Evolutionary conservation across 495 filamentous ascomycete genomes (phyloP).

Genomic region (Aspergillus ostianus): DNA sequence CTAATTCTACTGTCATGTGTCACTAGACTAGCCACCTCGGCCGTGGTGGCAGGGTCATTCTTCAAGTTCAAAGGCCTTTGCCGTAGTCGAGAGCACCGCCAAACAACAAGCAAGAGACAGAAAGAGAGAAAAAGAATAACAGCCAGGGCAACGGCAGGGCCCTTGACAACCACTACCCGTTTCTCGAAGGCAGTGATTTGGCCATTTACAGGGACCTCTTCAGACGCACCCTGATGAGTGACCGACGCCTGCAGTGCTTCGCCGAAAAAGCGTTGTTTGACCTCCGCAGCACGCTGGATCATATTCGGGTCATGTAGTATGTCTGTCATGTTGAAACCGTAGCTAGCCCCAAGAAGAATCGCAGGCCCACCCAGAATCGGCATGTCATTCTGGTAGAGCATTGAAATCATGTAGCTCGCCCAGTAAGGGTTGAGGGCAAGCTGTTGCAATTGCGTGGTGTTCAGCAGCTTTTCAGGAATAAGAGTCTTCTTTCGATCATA

Average conservation of each 20-base stretch:
- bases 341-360: conserved; percentile 20
- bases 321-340: conserved; percentile 21
- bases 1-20: conserved; percentile 4
- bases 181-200: conserved; percentile 10
- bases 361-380: conserved; percentile 7
- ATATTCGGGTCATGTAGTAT: conserved; percentile 19
- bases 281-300: conserved; percentile 17
- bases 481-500: conserved; percentile 12
- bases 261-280: conserved; percentile 37
- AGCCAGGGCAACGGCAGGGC: conserved; percentile 21
- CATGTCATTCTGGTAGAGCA: conserved; percentile 9
- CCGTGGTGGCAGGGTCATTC: conserved; percentile 17
- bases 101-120: conserved; percentile 18
- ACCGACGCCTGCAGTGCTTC: conserved; percentile 31
- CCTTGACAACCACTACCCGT: conserved; percentile 18
- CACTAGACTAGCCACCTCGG: conserved; percentile 13
- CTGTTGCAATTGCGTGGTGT: conserved; percentile 17
- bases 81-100: conserved; percentile 9
- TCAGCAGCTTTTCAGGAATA: conserved; percentile 21
- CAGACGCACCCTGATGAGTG: conserved; percentile 7
- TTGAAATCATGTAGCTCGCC: conserved; percentile 26
- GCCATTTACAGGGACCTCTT: conserved; percentile 5
- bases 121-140: conserved; percentile 19
- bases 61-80: conserved; percentile 21
- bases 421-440: conserved; percentile 20